Evolutionary conservation across 495 filamentous ascomycete genomes (phyloP), one percentile per base, ranked within the genome.

Genomic region (Aspergillus ellipticus): DNA sequence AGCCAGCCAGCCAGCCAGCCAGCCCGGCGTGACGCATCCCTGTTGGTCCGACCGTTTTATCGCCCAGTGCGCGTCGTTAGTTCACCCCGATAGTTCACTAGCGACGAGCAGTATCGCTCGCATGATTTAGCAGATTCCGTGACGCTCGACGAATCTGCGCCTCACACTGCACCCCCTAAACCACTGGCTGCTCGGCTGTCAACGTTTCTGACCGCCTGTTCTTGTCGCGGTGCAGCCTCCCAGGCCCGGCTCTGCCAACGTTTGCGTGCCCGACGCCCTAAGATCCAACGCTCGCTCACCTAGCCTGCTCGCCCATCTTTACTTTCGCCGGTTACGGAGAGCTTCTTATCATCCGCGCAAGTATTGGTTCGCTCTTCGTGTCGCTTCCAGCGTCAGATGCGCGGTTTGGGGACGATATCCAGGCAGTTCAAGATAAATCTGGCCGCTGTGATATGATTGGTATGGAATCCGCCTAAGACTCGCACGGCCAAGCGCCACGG

Each of bases 181-280:
- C 21, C 28, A 33, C 39, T 48, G 43, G 26, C 11, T 26, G 29
- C 19, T 13, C 19, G 43, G 31, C 20, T 49, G 22, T 9, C 24
- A 4, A 15, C 26, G 13, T 47, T 20, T 24, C 49, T 66, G 57
- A 66, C 63, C 63, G 63, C 63, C 58, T 58, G 49, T 56, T 54
- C 29, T 53, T 41, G 22, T 49, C 28, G 37, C 42, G 19, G 50
- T 54, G 49, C 53, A 39, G 58, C 49, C 41, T 41, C 35, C 31
- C 55, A 49, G 46, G 45, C 58, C 26, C 42, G 47, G 50, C 11
- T 51, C 35, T 37, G 43, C 49, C 11, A 37, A 51, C 51, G 56
- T 56, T 55, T 67, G 59, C 53, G 61, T 64, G 64, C 64, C 59
- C 64, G 55, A 67, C 61, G 59, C 59, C 58, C 50, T 56, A 49